Evolutionary conservation across 139 green algal species (phyloP).

Genomic region (Spirogloea muscicola): DNA sequence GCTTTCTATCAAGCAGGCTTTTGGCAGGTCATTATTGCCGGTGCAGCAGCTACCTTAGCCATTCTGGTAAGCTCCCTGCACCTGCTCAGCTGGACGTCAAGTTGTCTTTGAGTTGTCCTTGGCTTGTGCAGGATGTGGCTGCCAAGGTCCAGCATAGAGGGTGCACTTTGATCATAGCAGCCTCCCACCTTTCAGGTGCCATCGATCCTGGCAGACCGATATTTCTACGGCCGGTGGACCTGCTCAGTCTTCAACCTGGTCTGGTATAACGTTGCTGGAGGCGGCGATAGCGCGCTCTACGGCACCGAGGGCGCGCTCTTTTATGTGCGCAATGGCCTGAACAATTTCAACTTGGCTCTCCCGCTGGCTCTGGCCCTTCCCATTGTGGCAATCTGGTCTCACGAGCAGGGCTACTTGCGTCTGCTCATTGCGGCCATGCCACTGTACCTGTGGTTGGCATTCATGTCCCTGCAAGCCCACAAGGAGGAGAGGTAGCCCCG

Average conservation of each 20-base stretch:
- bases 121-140: no score
- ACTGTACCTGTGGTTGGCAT: slow-evolving; percentile 64
- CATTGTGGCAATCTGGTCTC: slow-evolving; percentile 3
- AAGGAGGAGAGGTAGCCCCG: slow-evolving; percentile 81
- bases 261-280: slow-evolving; percentile 36
- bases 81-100: no score
- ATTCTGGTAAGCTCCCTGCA: slow-evolving; percentile 31
- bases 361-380: slow-evolving; percentile 52
- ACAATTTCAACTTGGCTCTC: slow-evolving; percentile 55
- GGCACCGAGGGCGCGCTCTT: slow-evolving; percentile 65
- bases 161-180: not conserved
- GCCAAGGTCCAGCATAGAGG: no score
- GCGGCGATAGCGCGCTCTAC: slow-evolving; percentile 61
- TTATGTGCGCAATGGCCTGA: slow-evolving; percentile 68
- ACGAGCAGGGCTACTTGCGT: not conserved
- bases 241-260: slow-evolving; percentile 73
- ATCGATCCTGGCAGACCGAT: slow-evolving; percentile 12
- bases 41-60: not conserved
- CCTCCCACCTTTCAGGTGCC: slow-evolving; percentile 11
- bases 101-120: no score
- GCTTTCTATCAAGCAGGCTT: slow-evolving; percentile 26
- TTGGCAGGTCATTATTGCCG: not conserved
- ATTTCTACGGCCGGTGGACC: slow-evolving; percentile 51
- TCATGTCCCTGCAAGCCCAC: slow-evolving; percentile 70
- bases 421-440: slow-evolving; percentile 42